phyloP scores from a whole-genome alignment of 2,329 filamentous ascomycete genomes.

The Hypoxylon sp. region DNA sequence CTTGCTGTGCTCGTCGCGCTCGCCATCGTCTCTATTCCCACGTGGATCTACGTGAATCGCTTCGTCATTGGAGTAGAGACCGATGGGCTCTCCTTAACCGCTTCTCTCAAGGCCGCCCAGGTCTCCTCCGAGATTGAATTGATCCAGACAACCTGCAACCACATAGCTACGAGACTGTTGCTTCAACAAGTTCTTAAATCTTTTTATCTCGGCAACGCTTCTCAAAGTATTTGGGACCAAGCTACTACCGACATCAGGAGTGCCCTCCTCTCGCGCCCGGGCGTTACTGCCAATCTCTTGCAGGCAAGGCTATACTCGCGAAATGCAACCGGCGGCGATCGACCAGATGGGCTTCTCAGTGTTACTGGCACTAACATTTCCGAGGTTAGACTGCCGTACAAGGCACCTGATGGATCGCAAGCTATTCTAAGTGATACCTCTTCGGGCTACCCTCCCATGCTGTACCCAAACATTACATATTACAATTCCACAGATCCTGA shows the following conservation, averaged over 20 bases:
- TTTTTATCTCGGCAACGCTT: conserved; percentile 71
- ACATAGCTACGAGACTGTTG: conserved; percentile 77
- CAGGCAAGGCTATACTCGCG: conserved; percentile 82
- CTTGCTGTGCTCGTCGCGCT: conserved; percentile 81
- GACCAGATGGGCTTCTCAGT: conserved; percentile 71
- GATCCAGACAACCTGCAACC: conserved; percentile 80
- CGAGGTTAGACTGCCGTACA: conserved; percentile 74
- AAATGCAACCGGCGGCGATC: conserved; percentile 69
- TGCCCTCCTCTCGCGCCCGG: conserved; percentile 74
- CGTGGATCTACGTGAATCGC: conserved; percentile 72
- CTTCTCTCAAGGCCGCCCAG: conserved; percentile 88
- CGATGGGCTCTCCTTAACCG: conserved; percentile 80
- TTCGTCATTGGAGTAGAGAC: conserved; percentile 69
- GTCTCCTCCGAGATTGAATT: conserved; percentile 84
- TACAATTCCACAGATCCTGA: conserved; percentile 61
- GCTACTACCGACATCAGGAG: conserved; percentile 77
- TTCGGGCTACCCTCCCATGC: conserved; percentile 77
- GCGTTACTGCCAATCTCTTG: conserved; percentile 68
- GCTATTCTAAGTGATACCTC: conserved; percentile 73
- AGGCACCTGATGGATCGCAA: conserved; percentile 68
- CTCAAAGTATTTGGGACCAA: conserved; percentile 71
- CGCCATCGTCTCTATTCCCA: conserved; percentile 84
- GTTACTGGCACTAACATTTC: conserved; percentile 68
- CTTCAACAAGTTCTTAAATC: conserved; percentile 67
- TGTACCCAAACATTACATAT: conserved; percentile 87